phyloP scores from a whole-genome alignment of 441 rosid genomes.

The Pelargonium australe region DNA sequence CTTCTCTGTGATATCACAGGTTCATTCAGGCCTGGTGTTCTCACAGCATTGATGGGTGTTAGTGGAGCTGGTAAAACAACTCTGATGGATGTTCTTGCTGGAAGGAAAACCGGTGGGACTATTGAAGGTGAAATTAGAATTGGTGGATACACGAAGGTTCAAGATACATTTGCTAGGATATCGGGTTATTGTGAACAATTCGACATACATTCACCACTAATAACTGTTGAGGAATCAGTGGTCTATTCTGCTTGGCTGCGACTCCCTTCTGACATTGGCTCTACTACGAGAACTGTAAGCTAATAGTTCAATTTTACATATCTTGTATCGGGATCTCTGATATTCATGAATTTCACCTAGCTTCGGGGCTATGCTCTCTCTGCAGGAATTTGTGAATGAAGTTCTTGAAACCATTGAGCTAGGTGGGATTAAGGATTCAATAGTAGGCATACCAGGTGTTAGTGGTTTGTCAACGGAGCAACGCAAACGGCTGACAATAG shows the following conservation, averaged over 20 bases:
- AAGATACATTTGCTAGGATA: slow-evolving; percentile 50
- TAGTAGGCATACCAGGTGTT: slow-evolving; percentile 47
- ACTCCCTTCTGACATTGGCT: slow-evolving; percentile 36
- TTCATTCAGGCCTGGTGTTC: slow-evolving; percentile 54
- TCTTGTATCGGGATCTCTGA: no score
- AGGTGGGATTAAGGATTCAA: slow-evolving; percentile 36
- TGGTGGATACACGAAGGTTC: slow-evolving; percentile 52
- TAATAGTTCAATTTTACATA: background rate
- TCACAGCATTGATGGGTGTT: slow-evolving; percentile 70
- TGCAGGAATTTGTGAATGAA: slow-evolving; percentile 46
- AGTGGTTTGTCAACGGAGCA: slow-evolving; percentile 61
- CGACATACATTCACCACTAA: slow-evolving; percentile 57
- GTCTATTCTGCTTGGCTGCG: slow-evolving; percentile 57
- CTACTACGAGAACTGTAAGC: slow-evolving; percentile 38
- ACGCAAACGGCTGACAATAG: slow-evolving; percentile 54
- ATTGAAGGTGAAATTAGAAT: slow-evolving; percentile 56
- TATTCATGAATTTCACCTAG: no score
- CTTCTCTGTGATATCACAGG: slow-evolving; percentile 49
- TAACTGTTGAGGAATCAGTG: slow-evolving; percentile 58
- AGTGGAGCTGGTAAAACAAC: slow-evolving; percentile 81
- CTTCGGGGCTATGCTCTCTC: background rate
- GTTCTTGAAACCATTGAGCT: slow-evolving; percentile 53
- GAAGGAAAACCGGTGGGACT: slow-evolving; percentile 56
- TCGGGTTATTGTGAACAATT: slow-evolving; percentile 67
- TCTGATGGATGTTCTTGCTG: slow-evolving; percentile 61